Evolutionary conservation across 1,139 yeast species (phyloP).

Genomic region (Taphrina confusa): DNA sequence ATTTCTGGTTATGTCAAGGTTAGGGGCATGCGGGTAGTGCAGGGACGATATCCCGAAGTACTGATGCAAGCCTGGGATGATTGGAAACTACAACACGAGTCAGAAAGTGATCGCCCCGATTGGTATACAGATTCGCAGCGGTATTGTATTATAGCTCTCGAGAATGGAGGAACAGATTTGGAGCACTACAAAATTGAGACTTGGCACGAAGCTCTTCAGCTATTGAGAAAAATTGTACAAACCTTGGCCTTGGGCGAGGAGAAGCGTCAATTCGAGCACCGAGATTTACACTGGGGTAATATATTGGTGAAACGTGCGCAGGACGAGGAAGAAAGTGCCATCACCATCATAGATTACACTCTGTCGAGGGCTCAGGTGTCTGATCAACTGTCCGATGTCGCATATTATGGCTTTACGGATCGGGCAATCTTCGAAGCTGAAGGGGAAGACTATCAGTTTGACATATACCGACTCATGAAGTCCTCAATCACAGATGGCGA

Average conservation of each 20-base stretch:
- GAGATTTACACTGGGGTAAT: conserved; percentile 69
- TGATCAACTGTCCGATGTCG: conserved; percentile 39
- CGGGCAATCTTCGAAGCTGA: conserved; percentile 57
- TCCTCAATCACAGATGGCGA: conserved; percentile 39
- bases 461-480: conserved; percentile 55
- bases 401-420: conserved; percentile 50
- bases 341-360: conserved; percentile 61
- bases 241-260: conserved; percentile 56
- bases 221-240: conserved; percentile 58
- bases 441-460: conserved; percentile 53
- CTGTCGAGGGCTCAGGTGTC: conserved; percentile 52
- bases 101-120: conserved; percentile 48
- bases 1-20: conserved; percentile 52
- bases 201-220: conserved; percentile 57
- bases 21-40: conserved; percentile 51
- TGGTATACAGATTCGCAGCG: conserved; percentile 48
- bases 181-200: conserved; percentile 51
- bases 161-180: conserved; percentile 55
- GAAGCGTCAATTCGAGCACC: conserved; percentile 60
- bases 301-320: conserved; percentile 46
- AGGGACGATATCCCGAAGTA: conserved; percentile 52
- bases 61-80: conserved; percentile 53
- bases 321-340: conserved; percentile 41
- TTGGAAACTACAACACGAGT: conserved; percentile 44
- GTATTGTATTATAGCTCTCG: conserved; percentile 52